phyloP scores from a whole-genome alignment of 1,284 basidiomycete genomes.

The Apiotrichum porosum region DNA sequence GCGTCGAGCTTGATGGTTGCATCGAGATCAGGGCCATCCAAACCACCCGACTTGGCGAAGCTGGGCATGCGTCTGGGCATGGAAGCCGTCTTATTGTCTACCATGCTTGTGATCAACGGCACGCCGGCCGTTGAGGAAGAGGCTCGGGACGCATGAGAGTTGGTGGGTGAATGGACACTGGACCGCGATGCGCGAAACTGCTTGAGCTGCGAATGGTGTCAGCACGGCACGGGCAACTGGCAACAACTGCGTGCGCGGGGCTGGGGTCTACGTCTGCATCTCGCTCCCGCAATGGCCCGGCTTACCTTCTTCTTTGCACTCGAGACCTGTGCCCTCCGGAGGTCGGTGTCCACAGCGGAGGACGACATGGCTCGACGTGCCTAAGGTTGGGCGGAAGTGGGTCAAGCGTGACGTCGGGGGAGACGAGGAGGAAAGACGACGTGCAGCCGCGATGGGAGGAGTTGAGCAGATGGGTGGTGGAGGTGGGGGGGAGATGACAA shows the following conservation, averaged over 20 bases:
- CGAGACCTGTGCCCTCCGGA: conserved; percentile 30
- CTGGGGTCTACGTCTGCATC: no score
- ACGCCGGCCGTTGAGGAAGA: conserved; percentile 6
- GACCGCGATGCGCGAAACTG: conserved; percentile 37
- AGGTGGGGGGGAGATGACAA: not conserved
- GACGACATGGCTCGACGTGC: conserved; percentile 4
- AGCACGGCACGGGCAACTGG: no score
- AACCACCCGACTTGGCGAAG: conserved; percentile 1
- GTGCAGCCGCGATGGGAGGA: no score
- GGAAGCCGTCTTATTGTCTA: conserved; percentile 1
- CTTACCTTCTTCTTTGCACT: conserved; percentile 38
- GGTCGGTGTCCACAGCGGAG: conserved; percentile 8
- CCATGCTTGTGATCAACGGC: conserved; percentile 7
- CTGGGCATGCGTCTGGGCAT: conserved; percentile 8
- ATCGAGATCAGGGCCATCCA: not conserved
- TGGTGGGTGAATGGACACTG: conserved; percentile 10
- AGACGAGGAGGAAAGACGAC: not conserved
- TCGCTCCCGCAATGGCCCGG: no score
- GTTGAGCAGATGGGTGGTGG: no score
- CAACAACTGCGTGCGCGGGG: no score
- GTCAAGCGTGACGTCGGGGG: not conserved
- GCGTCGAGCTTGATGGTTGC: not conserved
- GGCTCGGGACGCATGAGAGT: conserved; percentile 4
- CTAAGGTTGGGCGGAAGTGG: not conserved
- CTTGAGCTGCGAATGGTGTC: conserved; percentile 32